Evolutionary conservation across 2,329 filamentous ascomycete species (phyloP).

Genomic region (Neoscytalidium dimidiatum): DNA sequence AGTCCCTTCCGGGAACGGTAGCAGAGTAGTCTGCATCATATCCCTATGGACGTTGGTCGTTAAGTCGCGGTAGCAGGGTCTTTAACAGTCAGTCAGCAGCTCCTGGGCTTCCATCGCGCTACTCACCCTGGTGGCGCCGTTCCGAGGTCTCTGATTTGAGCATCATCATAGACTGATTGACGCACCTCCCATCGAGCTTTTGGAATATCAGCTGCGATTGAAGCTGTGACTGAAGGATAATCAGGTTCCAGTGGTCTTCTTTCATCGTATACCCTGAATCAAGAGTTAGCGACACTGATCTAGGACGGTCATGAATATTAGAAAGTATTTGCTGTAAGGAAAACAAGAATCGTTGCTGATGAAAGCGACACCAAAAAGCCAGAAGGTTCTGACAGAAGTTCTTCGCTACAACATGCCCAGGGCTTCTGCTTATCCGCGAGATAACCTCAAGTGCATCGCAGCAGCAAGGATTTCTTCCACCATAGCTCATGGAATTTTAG

Average conservation of each 20-base stretch:
- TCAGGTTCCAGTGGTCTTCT: constrained; percentile 49
- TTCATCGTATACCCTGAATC: constrained; percentile 52
- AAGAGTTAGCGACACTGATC: too few relatives aligned
- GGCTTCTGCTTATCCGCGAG: too few relatives aligned
- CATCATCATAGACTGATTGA: constrained; percentile 18
- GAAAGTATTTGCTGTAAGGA: too few relatives aligned
- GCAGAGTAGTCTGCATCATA: constrained; percentile 52
- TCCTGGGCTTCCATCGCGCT: too few relatives aligned
- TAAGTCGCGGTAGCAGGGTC: constrained; percentile 55
- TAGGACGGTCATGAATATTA: too few relatives aligned
- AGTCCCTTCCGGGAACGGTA: constrained; percentile 61
- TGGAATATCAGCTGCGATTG: constrained; percentile 11
- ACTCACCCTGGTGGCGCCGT: constrained; percentile 24
- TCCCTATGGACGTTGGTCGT: constrained; percentile 57
- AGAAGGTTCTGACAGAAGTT: too few relatives aligned
- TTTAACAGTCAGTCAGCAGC: constrained; percentile 23
- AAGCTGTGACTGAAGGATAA: constrained; percentile 40
- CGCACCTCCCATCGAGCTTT: constrained; percentile 1
- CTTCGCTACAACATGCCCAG: too few relatives aligned
- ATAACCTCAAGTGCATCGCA: too few relatives aligned
- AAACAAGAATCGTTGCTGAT: too few relatives aligned
- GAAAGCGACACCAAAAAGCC: too few relatives aligned
- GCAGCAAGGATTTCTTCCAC: too few relatives aligned
- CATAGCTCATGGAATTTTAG: too few relatives aligned
- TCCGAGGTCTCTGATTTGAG: neutral